Conservation (phyloP, 345 rosid genomes). For the Eucalyptus virginea region DNA sequence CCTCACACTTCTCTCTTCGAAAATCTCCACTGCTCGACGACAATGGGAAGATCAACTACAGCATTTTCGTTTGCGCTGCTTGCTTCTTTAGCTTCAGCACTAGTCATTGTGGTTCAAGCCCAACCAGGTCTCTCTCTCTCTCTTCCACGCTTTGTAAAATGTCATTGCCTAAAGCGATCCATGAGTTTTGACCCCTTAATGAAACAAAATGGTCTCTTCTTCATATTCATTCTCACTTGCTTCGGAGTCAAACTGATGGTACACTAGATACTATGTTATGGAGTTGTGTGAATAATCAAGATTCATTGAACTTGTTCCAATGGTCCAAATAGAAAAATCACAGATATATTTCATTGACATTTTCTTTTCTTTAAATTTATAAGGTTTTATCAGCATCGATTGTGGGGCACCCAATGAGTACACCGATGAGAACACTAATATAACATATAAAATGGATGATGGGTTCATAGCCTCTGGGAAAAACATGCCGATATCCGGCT, state of each 20-base stretch:
- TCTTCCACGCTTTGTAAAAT: background rate
- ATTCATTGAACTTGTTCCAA: background rate
- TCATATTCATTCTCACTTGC: background rate
- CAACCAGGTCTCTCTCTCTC: background rate
- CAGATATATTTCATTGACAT: too few species aligned
- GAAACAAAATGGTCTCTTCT: background rate
- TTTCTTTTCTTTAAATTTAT: too few species aligned
- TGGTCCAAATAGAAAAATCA: background rate
- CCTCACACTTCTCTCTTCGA: background rate
- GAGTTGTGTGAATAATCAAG: background rate
- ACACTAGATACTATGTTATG: background rate
- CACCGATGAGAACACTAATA: background rate
- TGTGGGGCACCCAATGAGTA: constrained; percentile 5
- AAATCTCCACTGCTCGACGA: background rate
- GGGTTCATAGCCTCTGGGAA: background rate
- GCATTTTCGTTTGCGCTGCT: too few species aligned
- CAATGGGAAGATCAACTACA: too few species aligned
- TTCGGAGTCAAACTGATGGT: background rate
- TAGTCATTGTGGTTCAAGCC: background rate
- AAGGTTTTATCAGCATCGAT: constrained; percentile 11
- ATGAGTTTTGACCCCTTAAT: background rate
- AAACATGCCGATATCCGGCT: background rate
- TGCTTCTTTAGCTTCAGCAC: background rate
- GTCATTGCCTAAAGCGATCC: background rate
- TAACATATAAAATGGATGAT: constrained; percentile 1